Conservation (phyloP, 495 filamentous ascomycete genomes). For the Lepraria neglecta region DNA sequence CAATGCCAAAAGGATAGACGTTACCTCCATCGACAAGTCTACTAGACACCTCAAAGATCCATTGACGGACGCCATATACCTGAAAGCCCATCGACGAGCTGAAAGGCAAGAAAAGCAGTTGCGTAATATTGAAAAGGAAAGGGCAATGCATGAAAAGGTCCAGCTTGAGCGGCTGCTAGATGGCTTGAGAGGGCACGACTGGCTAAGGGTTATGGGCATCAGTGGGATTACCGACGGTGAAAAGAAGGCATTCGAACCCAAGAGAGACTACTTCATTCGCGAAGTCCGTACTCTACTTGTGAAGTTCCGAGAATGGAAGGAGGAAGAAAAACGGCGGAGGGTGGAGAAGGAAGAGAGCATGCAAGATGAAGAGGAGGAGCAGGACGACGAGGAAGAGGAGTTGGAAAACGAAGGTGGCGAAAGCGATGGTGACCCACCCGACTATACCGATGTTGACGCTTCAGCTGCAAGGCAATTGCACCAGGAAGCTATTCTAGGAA, state of each 20-base stretch:
- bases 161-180: conserved; percentile 81
- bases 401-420: conserved; percentile 28
- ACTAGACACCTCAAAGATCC: conserved; percentile 52
- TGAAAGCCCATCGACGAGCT: conserved; percentile 64
- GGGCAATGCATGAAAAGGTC: conserved; percentile 85
- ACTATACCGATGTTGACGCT: conserved; percentile 67
- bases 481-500: conserved; percentile 55
- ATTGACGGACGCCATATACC: conserved; percentile 60
- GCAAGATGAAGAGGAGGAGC: conserved; percentile 32
- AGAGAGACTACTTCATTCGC: conserved; percentile 72
- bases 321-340: conserved; percentile 80
- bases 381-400: conserved; percentile 40
- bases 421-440: conserved; percentile 49
- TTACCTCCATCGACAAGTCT: conserved; percentile 45
- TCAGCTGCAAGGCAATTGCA: conserved; percentile 66
- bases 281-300: conserved; percentile 73
- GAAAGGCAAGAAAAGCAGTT: conserved; percentile 88
- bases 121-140: conserved; percentile 86
- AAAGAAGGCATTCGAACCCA: conserved; percentile 79
- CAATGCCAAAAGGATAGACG: conserved; percentile 50
- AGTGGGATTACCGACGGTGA: conserved; percentile 74
- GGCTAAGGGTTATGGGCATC: conserved; percentile 91
- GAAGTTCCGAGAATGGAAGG: conserved; percentile 81
- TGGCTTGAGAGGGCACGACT: conserved; percentile 82
- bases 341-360: conserved; percentile 56